Evolutionary conservation across 805 yeast genomes (phyloP), one percentile per base, ranked within the genome.

Genomic region (Hanseniaspora lindneri): DNA sequence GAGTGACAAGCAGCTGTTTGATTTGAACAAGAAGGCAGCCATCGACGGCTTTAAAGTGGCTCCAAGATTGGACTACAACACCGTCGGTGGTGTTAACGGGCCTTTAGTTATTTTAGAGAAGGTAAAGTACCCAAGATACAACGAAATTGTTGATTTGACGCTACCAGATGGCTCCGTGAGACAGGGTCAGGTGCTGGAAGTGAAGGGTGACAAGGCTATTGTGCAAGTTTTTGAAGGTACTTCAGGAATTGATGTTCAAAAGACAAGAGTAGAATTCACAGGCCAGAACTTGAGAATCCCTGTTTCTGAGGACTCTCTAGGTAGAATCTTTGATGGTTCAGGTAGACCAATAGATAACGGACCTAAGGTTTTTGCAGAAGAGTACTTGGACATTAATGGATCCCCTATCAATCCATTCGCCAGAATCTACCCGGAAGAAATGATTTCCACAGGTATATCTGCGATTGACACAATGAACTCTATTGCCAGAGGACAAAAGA

Each of bases 221-320:
- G 99, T 92, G 47, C 99, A 92, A 75, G 99, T 92, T 44, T 92
- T 92, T 64, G 97, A 92, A 72, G 99, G 99, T 62, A 92, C 99
- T 46, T 82, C 96, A 4, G 99, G 98, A 61, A 85, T 92, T 58
- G 99, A 92, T 72, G 97, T 92, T 54, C 88, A 92, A 71, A 92
- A 88, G 72, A 92, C 99, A 44, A 76, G 87, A 52, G 95, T 94
- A 53, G 97, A 94, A 68, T 89, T 92, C 70, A 88, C 98, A 35
- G 98, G 99, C 53, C 80, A 89, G 65, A 84, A 79, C 67, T 74
- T 92, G 73, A 84, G 80, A 66, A 85, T 92, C 55, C 83, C 97
- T 20, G 98, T 92, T 21, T 82, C 95, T 50, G 98, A 92, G 68
- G 99, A 92, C 64, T 81, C 88, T 74, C 73, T 94, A 62, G 99